Percentiles rank a stretch among this genome's conserved stretches.
phyloP scores from a whole-genome alignment of 2,329 filamentous ascomycete species.

The Cordyceps cateniannulata region DNA sequence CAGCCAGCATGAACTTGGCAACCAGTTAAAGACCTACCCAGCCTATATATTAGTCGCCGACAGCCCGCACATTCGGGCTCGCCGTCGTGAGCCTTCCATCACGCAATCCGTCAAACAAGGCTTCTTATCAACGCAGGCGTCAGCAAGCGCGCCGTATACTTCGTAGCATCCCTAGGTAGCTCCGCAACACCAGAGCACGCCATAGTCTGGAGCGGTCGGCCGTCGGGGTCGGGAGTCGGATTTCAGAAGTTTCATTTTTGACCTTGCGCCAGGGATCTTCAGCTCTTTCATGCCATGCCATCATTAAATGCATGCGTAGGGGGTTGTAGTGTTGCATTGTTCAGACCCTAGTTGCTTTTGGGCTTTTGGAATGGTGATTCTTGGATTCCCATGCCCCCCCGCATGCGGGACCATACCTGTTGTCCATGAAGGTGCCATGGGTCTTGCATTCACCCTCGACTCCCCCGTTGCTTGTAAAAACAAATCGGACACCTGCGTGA shows the following conservation, averaged over 20 bases:
- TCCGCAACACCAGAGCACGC: background rate
- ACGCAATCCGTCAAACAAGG: background rate
- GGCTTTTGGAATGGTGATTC: too few species aligned
- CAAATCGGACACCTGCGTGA: too few species aligned
- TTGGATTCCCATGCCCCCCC: constrained; percentile 1
- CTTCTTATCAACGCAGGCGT: background rate
- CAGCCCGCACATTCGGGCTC: background rate
- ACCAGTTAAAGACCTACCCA: background rate
- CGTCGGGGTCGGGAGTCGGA: background rate
- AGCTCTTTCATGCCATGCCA: background rate
- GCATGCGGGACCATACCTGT: too few species aligned
- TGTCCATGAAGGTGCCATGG: too few species aligned
- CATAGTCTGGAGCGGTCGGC: constrained; percentile 4
- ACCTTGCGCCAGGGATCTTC: background rate
- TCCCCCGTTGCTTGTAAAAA: too few species aligned
- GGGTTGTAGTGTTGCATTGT: too few species aligned
- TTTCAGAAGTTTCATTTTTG: background rate
- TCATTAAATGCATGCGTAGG: too few species aligned
- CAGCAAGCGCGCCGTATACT: background rate
- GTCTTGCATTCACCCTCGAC: too few species aligned
- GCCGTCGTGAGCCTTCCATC: background rate
- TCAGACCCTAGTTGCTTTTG: too few species aligned
- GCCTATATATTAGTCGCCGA: background rate
- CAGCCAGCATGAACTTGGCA: background rate
- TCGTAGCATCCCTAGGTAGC: background rate